A percentile compares a stretch with the other conserved stretches of the same genome.
phyloP scores from a whole-genome alignment of 768 basidiomycete genomes.

The Xerocomellus dryophilus region DNA sequence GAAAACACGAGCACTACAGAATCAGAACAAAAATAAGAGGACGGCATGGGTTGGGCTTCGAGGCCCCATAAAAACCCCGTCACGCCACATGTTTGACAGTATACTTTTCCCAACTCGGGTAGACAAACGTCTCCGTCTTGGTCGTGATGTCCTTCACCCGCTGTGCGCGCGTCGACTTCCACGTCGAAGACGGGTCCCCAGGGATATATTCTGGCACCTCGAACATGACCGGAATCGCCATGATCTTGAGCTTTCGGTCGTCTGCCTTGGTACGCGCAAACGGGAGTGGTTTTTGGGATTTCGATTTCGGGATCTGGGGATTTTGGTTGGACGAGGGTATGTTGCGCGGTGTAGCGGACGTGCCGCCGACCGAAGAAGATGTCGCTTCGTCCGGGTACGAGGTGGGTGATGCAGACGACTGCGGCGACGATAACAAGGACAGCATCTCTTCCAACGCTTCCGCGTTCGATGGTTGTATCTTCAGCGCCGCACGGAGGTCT shows the following conservation, averaged over 20 bases:
- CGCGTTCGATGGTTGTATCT: conserved; percentile 58
- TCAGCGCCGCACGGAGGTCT: conserved; percentile 63
- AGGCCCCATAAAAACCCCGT: neutral
- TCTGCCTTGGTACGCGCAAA: conserved; percentile 52
- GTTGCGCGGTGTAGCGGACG: conserved; percentile 10
- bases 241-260: conserved; percentile 52
- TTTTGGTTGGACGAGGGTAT: conserved; percentile 23
- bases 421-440: conserved; percentile 33
- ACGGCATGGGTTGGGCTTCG: neutral
- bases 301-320: conserved; percentile 40
- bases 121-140: conserved; percentile 46
- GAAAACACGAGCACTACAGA: neutral
- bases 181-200: conserved; percentile 20
- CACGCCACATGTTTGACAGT: conserved; percentile 41
- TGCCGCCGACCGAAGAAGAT: conserved; percentile 29
- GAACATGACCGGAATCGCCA: conserved; percentile 43
- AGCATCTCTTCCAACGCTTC: conserved; percentile 60
- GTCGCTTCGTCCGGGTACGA: conserved; percentile 22
- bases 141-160: conserved; percentile 29
- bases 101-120: conserved; percentile 69
- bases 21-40: neutral
- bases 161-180: conserved; percentile 30
- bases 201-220: conserved; percentile 29
- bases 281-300: conserved; percentile 46
- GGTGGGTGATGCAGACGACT: conserved; percentile 7